Conservation (phyloP, 73 alveolate species). For the Stentor coeruleus region DNA sequence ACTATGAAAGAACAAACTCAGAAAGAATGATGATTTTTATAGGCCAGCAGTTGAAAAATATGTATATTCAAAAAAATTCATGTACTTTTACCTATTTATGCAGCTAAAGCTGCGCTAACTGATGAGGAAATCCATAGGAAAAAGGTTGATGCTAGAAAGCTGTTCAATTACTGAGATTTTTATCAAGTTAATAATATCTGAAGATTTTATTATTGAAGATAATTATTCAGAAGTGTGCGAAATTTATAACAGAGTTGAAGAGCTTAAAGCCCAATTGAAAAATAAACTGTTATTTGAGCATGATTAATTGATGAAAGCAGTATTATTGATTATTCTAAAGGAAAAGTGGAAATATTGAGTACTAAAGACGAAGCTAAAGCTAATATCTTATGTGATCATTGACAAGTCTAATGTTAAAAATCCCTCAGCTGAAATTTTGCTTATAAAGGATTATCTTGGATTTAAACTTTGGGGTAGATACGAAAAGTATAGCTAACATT, state of each 20-base stretch:
- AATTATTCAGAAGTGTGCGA: conserved; percentile 10
- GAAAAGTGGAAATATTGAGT: background rate
- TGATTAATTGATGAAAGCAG: background rate
- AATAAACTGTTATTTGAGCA: background rate
- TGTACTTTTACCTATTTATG: conserved; percentile 2
- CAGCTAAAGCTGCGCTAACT: background rate
- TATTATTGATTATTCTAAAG: conserved; percentile 8
- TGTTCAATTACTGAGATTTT: background rate
- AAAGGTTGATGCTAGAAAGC: background rate
- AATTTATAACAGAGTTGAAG: background rate
- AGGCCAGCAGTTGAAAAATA: conserved; percentile 29
- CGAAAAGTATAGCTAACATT: background rate
- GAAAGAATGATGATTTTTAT: conserved; percentile 37
- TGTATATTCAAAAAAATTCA: background rate
- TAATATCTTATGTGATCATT: background rate
- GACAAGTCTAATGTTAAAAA: background rate
- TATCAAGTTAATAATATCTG: background rate
- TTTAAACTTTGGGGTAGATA: background rate
- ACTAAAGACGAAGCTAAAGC: background rate
- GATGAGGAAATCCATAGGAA: conserved; percentile 1
- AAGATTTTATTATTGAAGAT: background rate
- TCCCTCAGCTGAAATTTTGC: background rate
- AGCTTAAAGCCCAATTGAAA: conserved; percentile 1
- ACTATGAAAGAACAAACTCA: conserved; percentile 39
- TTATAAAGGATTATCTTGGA: background rate